phyloP scores from a whole-genome alignment of 2,329 filamentous ascomycete species.

The Arthrobotrys entomopaga region DNA sequence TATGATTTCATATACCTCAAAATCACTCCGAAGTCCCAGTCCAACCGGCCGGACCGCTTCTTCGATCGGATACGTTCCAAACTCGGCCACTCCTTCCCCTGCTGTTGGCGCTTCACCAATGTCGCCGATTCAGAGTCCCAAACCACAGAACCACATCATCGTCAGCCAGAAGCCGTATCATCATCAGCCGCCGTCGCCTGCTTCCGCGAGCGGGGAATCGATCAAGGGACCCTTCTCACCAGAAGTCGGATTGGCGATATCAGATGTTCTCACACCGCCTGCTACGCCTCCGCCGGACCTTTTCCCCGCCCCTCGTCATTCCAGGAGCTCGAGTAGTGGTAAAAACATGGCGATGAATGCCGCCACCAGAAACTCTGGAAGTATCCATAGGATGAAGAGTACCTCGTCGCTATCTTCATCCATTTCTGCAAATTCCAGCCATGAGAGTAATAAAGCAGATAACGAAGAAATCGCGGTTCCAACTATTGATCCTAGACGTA shows the following conservation, averaged over 20 bases:
- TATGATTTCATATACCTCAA: slow-evolving; percentile 93
- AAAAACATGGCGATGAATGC: slow-evolving; percentile 22
- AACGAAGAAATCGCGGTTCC: slow-evolving; percentile 21
- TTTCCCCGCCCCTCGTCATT: slow-evolving; percentile 18
- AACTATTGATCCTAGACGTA: slow-evolving; percentile 35
- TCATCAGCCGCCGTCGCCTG: slow-evolving; percentile 65
- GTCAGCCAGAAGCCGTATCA: slow-evolving; percentile 11
- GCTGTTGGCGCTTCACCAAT: slow-evolving; percentile 65
- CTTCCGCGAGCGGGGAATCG: slow-evolving; percentile 61
- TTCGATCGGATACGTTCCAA: slow-evolving; percentile 28
- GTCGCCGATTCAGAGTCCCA: slow-evolving; percentile 24
- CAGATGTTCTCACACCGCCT: slow-evolving; percentile 46
- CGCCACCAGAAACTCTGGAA: slow-evolving; percentile 22
- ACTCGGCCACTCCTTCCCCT: slow-evolving; percentile 63
- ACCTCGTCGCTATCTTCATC: slow-evolving; percentile 42
- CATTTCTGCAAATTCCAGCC: slow-evolving; percentile 38
- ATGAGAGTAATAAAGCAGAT: slow-evolving; percentile 31
- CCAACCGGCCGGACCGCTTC: slow-evolving; percentile 39
- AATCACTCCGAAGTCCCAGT: slow-evolving; percentile 64
- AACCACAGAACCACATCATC: slow-evolving; percentile 19
- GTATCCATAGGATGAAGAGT: slow-evolving; percentile 48
- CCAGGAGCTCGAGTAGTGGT: slow-evolving; percentile 43
- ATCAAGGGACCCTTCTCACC: slow-evolving; percentile 37
- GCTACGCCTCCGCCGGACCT: slow-evolving; percentile 47
- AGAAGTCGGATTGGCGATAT: slow-evolving; percentile 42